These are phyloP conservation scores for Pythium aristosporum DNA, from an alignment of 352 stramenopile species.

Conservation along the genomic window DNA sequence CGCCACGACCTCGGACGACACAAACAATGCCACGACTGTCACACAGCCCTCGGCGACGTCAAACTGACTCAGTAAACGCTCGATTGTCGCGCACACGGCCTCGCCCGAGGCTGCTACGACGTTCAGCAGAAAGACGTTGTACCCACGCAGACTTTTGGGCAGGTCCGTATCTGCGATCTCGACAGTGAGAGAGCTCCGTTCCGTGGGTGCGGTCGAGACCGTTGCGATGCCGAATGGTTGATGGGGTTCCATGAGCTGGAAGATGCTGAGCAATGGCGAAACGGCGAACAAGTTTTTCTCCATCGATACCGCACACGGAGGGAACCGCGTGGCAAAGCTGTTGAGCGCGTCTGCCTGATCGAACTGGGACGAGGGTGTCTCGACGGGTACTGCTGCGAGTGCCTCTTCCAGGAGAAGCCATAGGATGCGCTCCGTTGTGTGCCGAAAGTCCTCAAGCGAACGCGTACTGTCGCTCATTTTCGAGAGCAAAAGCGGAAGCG, in stretches of 20 bases:
- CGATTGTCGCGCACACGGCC: conserved; percentile 35
- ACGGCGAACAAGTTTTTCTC: conserved; percentile 1
- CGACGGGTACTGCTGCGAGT: conserved; percentile 11
- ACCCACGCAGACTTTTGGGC: conserved; percentile 30
- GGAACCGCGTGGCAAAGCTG: not conserved
- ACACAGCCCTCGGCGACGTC: conserved; percentile 41
- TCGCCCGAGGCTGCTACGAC: conserved; percentile 35
- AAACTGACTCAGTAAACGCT: conserved; percentile 28
- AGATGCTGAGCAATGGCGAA: conserved; percentile 30
- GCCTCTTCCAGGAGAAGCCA: conserved; percentile 52
- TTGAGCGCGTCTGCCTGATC: not conserved
- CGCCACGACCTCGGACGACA: conserved; percentile 33
- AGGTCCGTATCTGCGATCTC: conserved; percentile 12
- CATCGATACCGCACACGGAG: conserved; percentile 24
- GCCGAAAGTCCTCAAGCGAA: conserved; percentile 30
- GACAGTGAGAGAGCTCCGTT: not conserved
- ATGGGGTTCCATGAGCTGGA: conserved; percentile 26
- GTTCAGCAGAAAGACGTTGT: conserved; percentile 54
- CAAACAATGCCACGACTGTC: conserved; percentile 40
- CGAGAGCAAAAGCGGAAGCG: conserved; percentile 15
- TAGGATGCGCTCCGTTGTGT: conserved; percentile 41
- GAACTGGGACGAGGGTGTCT: not conserved
- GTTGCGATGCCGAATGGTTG: conserved; percentile 3
- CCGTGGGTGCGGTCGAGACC: not conserved
- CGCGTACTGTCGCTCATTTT: conserved; percentile 3